Evolutionary conservation across 2,329 filamentous ascomycete species (phyloP).

Genomic region (Trichoderma gracile): DNA sequence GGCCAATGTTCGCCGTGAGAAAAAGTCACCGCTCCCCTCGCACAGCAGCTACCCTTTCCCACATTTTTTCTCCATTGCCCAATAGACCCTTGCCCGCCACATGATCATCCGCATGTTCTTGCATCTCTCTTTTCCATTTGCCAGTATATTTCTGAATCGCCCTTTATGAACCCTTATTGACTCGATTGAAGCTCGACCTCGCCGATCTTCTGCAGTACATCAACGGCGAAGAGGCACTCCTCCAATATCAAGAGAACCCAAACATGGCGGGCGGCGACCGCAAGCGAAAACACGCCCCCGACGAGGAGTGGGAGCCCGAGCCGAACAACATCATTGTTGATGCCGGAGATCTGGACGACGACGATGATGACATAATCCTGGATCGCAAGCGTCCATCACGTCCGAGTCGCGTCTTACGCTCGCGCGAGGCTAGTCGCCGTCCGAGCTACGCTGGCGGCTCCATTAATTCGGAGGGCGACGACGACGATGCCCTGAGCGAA

Average conservation of each 20-base stretch:
- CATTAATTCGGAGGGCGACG: conserved; percentile 28
- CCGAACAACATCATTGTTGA: conserved; percentile 32
- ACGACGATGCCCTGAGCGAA: conserved; percentile 22
- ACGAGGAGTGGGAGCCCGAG: conserved; percentile 37
- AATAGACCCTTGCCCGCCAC: not conserved
- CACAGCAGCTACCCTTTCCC: not conserved
- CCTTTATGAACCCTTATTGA: not conserved
- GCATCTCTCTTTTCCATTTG: not conserved
- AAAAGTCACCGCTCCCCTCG: not conserved
- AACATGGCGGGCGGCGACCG: conserved; percentile 27
- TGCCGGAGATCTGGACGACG: conserved; percentile 35
- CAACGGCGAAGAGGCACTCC: conserved; percentile 39
- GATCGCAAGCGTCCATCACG: conserved; percentile 2
- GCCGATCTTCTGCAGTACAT: conserved; percentile 36
- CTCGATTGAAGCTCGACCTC: conserved; percentile 35
- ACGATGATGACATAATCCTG: conserved; percentile 29
- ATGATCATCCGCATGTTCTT: not conserved
- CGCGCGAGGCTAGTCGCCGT: conserved; percentile 32
- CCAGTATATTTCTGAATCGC: not conserved
- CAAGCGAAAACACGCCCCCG: conserved; percentile 38
- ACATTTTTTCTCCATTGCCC: not conserved
- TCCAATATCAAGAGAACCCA: conserved; percentile 23
- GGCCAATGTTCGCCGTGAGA: not conserved
- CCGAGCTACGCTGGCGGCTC: conserved; percentile 4
- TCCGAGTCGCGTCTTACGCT: conserved; percentile 31